Percentiles rank a stretch among this genome's conserved stretches.
phyloP scores from a whole-genome alignment of 2,329 filamentous ascomycete genomes.

The Grosmannia serpens region DNA sequence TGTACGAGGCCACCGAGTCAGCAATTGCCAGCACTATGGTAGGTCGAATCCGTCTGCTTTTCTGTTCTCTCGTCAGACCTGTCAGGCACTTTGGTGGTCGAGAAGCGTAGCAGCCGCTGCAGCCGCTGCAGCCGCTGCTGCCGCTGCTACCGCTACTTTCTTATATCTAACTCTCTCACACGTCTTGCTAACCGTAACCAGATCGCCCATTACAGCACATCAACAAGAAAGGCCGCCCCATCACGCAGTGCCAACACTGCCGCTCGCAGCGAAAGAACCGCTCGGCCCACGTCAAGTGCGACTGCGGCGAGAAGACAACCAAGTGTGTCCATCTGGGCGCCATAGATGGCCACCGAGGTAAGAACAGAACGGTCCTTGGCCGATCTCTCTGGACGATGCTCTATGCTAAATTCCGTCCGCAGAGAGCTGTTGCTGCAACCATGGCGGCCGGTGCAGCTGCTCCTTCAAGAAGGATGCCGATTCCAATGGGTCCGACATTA shows the following conservation, averaged over 20 bases:
- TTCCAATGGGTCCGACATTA: conserved; percentile 34
- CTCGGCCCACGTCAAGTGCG: conserved; percentile 88
- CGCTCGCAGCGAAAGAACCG: conserved; percentile 93
- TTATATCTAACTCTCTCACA: not conserved
- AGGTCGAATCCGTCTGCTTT: conserved; percentile 31
- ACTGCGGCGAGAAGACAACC: conserved; percentile 88
- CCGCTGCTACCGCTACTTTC: not conserved
- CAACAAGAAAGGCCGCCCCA: conserved; percentile 93
- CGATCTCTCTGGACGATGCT: not conserved
- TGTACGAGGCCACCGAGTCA: conserved; percentile 95
- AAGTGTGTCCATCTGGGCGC: conserved; percentile 50
- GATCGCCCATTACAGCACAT: conserved; percentile 89
- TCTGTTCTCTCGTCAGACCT: not conserved
- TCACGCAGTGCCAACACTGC: conserved; percentile 96
- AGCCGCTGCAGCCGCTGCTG: not conserved
- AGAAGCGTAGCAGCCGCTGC: too few relatives aligned
- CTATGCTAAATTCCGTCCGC: conserved; percentile 11
- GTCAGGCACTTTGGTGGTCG: not conserved
- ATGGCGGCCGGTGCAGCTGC: conserved; percentile 56
- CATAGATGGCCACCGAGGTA: conserved; percentile 48
- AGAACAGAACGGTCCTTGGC: conserved; percentile 23
- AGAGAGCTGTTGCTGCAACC: conserved; percentile 61
- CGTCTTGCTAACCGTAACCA: conserved; percentile 24
- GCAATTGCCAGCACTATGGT: conserved; percentile 95
- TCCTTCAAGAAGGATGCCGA: conserved; percentile 45